Evolutionary conservation across 2,329 filamentous ascomycete genomes (phyloP), one percentile per base, ranked within the genome.

Genomic region (Uncinocarpus reesii): DNA sequence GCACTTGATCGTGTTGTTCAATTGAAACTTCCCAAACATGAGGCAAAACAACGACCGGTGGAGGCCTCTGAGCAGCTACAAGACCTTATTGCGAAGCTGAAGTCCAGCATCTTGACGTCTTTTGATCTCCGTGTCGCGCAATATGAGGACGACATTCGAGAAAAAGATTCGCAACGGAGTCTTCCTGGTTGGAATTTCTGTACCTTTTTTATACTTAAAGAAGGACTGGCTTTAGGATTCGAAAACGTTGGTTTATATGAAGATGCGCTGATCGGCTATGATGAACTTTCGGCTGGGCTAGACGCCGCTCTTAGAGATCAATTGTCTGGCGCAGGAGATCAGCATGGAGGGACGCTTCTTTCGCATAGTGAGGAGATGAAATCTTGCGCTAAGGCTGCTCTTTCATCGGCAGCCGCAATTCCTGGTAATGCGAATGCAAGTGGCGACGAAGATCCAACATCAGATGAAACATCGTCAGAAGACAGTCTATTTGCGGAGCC

Each of bases 171-270:
- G 0, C 89, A 96, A 63, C 78, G 90, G 40, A 81, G 74, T 28
- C 69, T 98, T 15, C 92, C 92, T 0, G 92, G 92, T 0, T 98
- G 92, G 92, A 98, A 98, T 61, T 98, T 98, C 62, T 96, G 92
- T 66, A 98, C 92, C 0, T 98, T 98, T 63, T 98, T 98, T 63
- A 89, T 98, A 13, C 74, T 98, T 7, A 98, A 98, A 61, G 92
- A 98, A 65, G 92, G 92, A 0, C 71, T 98, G 29, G 90, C 92
- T 1, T 78, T 86, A 56, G 93, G 90, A 0, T 95, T 98, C 56
- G 93, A 98, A 65, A 96, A 86, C 61, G 89, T 96, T 2, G 93
- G 93, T 0, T 72, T 98, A 7, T 86, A 95, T 7, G 92, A 98
- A 61, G 92, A 98, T 73, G 90, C 92, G 2, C 70, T 98, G 32